Base-by-base conservation (phyloP, 495 filamentous ascomycete species). In the Podospora fimiseda region DNA sequence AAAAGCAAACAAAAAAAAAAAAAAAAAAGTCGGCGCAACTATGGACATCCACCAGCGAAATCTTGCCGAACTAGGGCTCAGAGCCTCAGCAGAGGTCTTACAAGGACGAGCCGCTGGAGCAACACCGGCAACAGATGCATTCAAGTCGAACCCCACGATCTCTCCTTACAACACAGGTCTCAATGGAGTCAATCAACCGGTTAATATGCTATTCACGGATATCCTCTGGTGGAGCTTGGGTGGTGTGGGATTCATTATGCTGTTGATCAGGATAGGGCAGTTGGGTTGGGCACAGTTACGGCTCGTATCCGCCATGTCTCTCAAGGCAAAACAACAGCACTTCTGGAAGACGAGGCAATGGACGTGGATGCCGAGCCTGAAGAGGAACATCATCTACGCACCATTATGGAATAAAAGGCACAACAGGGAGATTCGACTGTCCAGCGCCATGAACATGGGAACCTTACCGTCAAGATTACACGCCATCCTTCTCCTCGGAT, bases 381-480 rank as follows among this genome's bases (percentile, higher is more conserved):
- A 95, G 74, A 82, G 80, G 55, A 74, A 92, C 61, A 62, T 95
- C 47, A 76, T 95, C 57, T 89, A 91, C 65, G 92, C 93, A 9
- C 90, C 93, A 1, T 69, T 97, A 18, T 84, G 88, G 67, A 79
- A 78, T 9, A 86, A 79, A 55, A 83, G 92, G 22, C 92, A 96
- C 72, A 94, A 93, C 70, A 81, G 85, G 48, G 91, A 95, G 65
- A 81, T 95, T 56, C 80, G 81, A 57, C 69, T 96, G 4, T 92
- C 87, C 4, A 73, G 80, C 13, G 87, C 85, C 38, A 50, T 93
- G 58, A 90, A 89, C 65, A 78, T 96, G 60, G 93, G 93, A 24
- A 90, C 84, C 1, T 71, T 97, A 2, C 93, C 93, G 3, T 88
- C 84, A 39, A 82, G 93, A 9, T 81, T 96, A 45, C 90, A 98